Conservation (phyloP, 1,139 yeast species). For the Arxiozyma slooffiae region DNA sequence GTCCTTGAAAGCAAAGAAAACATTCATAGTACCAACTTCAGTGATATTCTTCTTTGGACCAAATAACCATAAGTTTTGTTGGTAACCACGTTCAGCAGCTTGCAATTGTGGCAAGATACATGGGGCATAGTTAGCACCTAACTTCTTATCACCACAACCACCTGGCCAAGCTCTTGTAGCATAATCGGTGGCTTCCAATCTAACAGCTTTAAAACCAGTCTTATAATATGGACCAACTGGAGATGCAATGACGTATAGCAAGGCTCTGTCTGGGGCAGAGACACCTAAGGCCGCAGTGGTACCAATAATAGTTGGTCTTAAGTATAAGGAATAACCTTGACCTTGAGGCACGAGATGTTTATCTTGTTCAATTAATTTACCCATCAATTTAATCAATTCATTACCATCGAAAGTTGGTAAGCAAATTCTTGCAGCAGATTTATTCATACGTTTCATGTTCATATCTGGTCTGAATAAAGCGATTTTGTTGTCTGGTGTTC, state of each 20-base stretch:
- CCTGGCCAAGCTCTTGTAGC: slow-evolving; percentile 99
- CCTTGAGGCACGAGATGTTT: slow-evolving; percentile 70
- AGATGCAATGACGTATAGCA: slow-evolving; percentile 75
- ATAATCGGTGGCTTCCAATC: slow-evolving; percentile 85
- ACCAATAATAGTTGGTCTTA: slow-evolving; percentile 92
- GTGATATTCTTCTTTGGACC: slow-evolving; percentile 85
- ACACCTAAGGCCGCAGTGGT: slow-evolving; percentile 84
- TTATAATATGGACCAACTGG: slow-evolving; percentile 92
- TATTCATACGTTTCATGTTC: slow-evolving; percentile 87
- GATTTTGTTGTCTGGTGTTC: slow-evolving; percentile 54
- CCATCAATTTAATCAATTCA: slow-evolving; percentile 63
- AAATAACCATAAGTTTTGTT: slow-evolving; percentile 92
- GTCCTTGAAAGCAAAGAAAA: slow-evolving; percentile 71
- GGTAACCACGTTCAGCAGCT: slow-evolving; percentile 84
- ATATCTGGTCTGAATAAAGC: slow-evolving; percentile 83
- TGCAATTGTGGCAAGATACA: slow-evolving; percentile 79
- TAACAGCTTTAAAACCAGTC: slow-evolving; percentile 89
- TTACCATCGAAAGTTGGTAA: slow-evolving; percentile 76
- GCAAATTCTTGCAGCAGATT: slow-evolving; percentile 77
- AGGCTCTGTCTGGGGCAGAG: slow-evolving; percentile 65
- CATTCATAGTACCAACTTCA: slow-evolving; percentile 98
- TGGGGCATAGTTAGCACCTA: slow-evolving; percentile 97
- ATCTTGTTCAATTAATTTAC: slow-evolving; percentile 65
- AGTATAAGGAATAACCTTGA: slow-evolving; percentile 79
- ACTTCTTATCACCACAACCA: slow-evolving; percentile 89